Percentiles rank a stretch among this genome's conserved stretches.
phyloP scores from a whole-genome alignment of 2,329 filamentous ascomycete genomes.

The Colletotrichum brevisporum region DNA sequence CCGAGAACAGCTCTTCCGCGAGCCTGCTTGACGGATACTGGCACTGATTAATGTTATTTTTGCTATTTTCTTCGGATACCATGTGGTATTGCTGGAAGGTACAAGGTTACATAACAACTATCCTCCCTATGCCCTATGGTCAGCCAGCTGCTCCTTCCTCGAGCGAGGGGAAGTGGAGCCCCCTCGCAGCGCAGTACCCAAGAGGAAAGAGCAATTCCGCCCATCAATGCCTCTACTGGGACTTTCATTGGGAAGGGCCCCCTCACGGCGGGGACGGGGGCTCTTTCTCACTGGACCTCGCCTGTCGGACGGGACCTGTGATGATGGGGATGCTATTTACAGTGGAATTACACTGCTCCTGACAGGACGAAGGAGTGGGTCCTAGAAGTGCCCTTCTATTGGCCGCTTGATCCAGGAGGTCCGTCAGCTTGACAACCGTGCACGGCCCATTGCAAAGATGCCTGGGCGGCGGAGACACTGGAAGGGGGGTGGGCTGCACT shows the following conservation, averaged over 20 bases:
- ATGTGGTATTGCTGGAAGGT: too few relatives aligned
- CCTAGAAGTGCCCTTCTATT: constrained; percentile 1
- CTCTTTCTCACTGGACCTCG: constrained; percentile 26
- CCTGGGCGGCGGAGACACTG: constrained; percentile 21
- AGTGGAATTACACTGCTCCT: constrained; percentile 33
- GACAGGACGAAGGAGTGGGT: constrained; percentile 32
- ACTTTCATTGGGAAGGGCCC: constrained; percentile 15
- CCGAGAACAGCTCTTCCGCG: too few relatives aligned
- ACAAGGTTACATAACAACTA: too few relatives aligned
- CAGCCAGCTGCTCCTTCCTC: not conserved
- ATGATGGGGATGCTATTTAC: constrained; percentile 31
- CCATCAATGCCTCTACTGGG: constrained; percentile 23
- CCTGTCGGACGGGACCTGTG: constrained; percentile 20
- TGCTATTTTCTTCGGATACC: too few relatives aligned
- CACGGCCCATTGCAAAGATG: constrained; percentile 32
- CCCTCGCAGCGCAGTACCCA: constrained; percentile 1
- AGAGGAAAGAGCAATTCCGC: constrained; percentile 5
- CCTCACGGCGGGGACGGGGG: constrained; percentile 16
- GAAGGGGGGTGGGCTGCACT: constrained; percentile 28
- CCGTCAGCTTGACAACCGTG: constrained; percentile 24
- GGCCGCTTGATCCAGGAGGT: constrained; percentile 6
- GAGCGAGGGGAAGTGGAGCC: constrained; percentile 1
- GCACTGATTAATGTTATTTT: too few relatives aligned
- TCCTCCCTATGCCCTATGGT: too few relatives aligned
- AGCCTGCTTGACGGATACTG: not conserved